Conservation (phyloP, 768 basidiomycete genomes). For the Phlebiopsis flavidoalba region DNA sequence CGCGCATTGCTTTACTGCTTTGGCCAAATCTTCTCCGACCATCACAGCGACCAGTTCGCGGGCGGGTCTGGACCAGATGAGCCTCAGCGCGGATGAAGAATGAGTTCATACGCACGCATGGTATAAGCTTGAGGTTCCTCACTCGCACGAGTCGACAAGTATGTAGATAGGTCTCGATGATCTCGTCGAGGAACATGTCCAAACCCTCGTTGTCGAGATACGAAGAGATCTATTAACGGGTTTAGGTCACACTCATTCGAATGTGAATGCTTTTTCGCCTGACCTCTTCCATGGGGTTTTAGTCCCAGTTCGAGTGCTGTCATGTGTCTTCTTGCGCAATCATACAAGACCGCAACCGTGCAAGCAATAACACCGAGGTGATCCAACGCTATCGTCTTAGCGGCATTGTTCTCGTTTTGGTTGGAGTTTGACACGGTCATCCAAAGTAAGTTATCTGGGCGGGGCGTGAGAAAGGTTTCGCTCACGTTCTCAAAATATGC, state of each 20-base stretch:
- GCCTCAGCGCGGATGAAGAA: not conserved
- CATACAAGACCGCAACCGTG: constrained; percentile 59
- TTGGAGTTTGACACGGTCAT: constrained; percentile 73
- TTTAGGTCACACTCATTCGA: not conserved
- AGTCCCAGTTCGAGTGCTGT: constrained; percentile 20
- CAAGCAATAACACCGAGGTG: constrained; percentile 92
- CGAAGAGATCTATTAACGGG: constrained; percentile 43
- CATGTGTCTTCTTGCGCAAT: constrained; percentile 33
- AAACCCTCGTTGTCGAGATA: constrained; percentile 45
- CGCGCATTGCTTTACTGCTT: constrained; percentile 55
- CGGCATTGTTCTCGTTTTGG: constrained; percentile 71
- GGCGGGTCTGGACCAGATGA: constrained; percentile 55
- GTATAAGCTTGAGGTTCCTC: constrained; percentile 81
- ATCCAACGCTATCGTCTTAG: constrained; percentile 87
- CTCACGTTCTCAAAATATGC: not conserved
- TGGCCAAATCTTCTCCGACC: constrained; percentile 81
- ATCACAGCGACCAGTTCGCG: constrained; percentile 74
- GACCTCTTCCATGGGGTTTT: constrained; percentile 72
- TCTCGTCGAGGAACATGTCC: constrained; percentile 51
- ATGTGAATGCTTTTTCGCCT: not conserved
- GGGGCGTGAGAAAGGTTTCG: not conserved
- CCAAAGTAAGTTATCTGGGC: constrained; percentile 71
- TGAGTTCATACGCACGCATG: constrained; percentile 46
- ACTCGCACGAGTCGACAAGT: constrained; percentile 65
- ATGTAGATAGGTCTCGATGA: constrained; percentile 60